phyloP scores from a whole-genome alignment of 371 early-diverging fungal genomes.

The Rhizopus arrhizus region DNA sequence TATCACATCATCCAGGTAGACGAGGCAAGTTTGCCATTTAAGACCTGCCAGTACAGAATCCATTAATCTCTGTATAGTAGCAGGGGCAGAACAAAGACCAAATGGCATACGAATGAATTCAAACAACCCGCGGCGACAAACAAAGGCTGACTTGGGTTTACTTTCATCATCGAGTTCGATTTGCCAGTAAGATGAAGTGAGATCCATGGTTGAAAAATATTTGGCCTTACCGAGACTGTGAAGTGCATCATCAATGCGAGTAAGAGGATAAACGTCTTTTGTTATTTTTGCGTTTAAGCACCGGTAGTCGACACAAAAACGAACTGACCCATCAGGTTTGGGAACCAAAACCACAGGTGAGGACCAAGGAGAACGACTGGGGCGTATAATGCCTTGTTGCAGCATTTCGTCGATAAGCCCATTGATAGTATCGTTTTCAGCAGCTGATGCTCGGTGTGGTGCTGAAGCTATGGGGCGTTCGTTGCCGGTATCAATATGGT shows the following conservation, averaged over 20 bases:
- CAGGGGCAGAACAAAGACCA: constrained; percentile 37
- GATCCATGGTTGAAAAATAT: constrained; percentile 25
- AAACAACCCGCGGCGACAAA: constrained; percentile 1
- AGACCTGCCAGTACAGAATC: constrained; percentile 25
- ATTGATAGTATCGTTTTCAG: constrained; percentile 22
- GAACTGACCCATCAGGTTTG: constrained; percentile 36
- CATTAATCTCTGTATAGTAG: constrained; percentile 30
- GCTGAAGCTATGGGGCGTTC: constrained; percentile 7
- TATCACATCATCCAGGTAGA: constrained; percentile 9
- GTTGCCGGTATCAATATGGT: constrained; percentile 23
- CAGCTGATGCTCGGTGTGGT: constrained; percentile 11
- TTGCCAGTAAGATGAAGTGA: constrained; percentile 17
- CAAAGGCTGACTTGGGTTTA: constrained; percentile 32
- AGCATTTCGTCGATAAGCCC: constrained; percentile 27
- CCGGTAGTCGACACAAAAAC: constrained; percentile 36
- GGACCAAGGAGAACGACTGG: constrained; percentile 30
- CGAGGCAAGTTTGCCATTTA: constrained; percentile 7
- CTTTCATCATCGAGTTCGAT: constrained; percentile 9
- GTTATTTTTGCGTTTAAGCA: constrained; percentile 38
- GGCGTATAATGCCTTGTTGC: constrained; percentile 24
- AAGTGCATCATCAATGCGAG: constrained; percentile 34
- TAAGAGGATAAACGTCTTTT: constrained; percentile 37
- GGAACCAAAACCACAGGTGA: constrained; percentile 35
- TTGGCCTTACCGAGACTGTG: constrained; percentile 28
- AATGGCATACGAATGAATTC: constrained; percentile 39